Conservation (phyloP, 331 rosid genomes). For the Malus hybrid region DNA sequence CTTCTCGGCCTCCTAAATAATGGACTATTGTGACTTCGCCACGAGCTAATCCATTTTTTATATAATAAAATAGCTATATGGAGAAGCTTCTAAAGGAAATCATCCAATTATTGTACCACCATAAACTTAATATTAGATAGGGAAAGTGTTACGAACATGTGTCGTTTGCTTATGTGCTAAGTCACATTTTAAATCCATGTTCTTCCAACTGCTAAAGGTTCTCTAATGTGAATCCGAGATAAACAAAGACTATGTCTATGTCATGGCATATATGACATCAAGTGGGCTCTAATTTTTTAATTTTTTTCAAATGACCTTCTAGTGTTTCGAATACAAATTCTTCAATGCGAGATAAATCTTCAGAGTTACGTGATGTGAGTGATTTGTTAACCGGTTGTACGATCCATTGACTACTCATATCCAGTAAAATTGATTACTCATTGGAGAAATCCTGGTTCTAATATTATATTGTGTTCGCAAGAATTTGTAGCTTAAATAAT, state of each 20-base stretch:
- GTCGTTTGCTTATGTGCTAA: neutral
- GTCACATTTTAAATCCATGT: neutral
- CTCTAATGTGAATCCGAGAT: neutral
- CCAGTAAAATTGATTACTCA: neutral
- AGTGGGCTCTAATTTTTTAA: neutral
- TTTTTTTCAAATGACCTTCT: neutral
- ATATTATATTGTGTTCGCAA: neutral
- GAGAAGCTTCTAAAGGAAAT: neutral
- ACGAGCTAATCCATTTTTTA: too few species aligned
- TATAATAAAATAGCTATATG: too few species aligned
- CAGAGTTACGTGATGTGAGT: neutral
- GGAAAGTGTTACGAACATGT: neutral
- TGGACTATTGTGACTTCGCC: too few species aligned
- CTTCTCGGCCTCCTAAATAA: fast-evolving
- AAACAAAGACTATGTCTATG: neutral
- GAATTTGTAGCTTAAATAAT: too few species aligned
- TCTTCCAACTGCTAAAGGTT: neutral
- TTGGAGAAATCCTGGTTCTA: too few species aligned
- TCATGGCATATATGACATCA: neutral
- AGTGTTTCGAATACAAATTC: neutral
- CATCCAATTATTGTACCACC: neutral
- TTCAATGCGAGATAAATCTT: too few species aligned
- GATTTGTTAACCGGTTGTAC: neutral
- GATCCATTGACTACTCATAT: neutral
- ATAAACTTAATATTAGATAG: neutral